Evolutionary conservation across 2,329 filamentous ascomycete species (phyloP).

Genomic region (Ascochyta pisi): DNA sequence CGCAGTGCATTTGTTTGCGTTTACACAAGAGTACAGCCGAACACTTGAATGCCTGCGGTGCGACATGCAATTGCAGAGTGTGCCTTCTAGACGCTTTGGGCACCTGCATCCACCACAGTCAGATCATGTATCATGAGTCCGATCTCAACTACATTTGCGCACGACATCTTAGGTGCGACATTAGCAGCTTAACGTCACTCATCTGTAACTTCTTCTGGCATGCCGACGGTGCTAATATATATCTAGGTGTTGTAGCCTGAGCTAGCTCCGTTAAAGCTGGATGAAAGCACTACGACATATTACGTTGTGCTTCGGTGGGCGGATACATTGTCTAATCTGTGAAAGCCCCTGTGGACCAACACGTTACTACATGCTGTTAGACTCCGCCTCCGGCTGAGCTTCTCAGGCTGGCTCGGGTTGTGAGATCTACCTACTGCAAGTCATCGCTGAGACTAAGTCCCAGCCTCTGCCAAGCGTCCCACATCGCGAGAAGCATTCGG

Average conservation of each 20-base stretch:
- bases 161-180: background rate
- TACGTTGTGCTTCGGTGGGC: background rate
- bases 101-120: slow-evolving; percentile 4
- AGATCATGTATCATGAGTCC: slow-evolving; percentile 7
- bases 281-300: background rate
- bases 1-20: background rate
- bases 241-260: background rate
- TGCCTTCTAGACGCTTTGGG: background rate
- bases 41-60: background rate
- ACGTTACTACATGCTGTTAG: background rate
- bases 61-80: background rate
- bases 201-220: background rate
- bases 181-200: background rate
- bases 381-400: background rate
- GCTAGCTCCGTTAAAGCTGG: background rate
- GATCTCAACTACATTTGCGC: background rate
- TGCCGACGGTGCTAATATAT: background rate
- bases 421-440: background rate
- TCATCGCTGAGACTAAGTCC: background rate
- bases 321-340: background rate
- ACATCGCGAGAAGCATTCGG: background rate
- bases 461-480: background rate
- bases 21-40: background rate
- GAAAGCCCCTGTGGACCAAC: background rate
- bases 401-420: background rate